These are phyloP conservation scores for Ascochyta koolunga DNA, from an alignment of 2,329 filamentous ascomycete species.

Conservation along the genomic window DNA sequence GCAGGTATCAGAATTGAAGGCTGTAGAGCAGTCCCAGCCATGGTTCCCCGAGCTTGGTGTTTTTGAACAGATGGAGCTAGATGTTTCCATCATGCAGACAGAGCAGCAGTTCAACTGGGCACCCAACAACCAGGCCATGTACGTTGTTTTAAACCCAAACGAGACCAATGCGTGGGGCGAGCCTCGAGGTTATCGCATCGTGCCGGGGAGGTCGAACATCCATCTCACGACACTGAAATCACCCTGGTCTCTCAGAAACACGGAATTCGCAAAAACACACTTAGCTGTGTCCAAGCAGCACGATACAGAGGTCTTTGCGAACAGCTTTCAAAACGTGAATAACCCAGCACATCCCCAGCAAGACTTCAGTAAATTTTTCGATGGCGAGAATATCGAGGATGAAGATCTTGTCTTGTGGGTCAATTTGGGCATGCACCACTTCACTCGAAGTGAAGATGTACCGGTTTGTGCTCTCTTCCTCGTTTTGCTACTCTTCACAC, in stretches of 20 bases:
- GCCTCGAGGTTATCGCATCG: constrained; percentile 58
- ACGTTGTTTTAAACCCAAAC: constrained; percentile 60
- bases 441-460: constrained; percentile 13
- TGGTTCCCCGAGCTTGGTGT: constrained; percentile 45
- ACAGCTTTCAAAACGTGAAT: constrained; percentile 46
- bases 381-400: constrained; percentile 52
- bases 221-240: constrained; percentile 47
- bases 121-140: constrained; percentile 53
- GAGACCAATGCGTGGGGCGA: constrained; percentile 58
- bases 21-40: constrained; percentile 29
- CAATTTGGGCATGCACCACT: constrained; percentile 58
- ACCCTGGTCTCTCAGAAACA: constrained; percentile 44
- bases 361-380: constrained; percentile 59
- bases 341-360: constrained; percentile 51
- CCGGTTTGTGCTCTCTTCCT: constrained; percentile 1
- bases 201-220: constrained; percentile 28
- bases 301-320: constrained; percentile 52
- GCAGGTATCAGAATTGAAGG: constrained; percentile 36
- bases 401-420: constrained; percentile 56
- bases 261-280: constrained; percentile 47
- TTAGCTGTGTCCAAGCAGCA: constrained; percentile 51
- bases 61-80: constrained; percentile 40
- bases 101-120: constrained; percentile 59
- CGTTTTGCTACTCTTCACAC: neutral
- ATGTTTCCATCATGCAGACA: constrained; percentile 39